Evolutionary conservation across 1,139 yeast genomes (phyloP).

Genomic region (Geotrichum australiense): DNA sequence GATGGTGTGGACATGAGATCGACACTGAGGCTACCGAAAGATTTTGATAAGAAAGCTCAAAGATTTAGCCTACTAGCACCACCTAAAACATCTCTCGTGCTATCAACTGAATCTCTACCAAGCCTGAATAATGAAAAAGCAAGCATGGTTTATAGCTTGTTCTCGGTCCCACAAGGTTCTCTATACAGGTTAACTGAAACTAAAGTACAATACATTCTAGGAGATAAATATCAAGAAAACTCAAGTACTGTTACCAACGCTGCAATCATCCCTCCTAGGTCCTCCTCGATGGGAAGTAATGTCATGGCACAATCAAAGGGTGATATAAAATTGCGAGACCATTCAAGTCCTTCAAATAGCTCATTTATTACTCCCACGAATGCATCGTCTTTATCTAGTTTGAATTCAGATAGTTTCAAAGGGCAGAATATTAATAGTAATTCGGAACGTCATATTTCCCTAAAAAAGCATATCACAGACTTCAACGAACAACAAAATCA

Average conservation of each 20-base stretch:
- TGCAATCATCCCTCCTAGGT: slow-evolving; percentile 3
- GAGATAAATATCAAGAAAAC: slow-evolving; percentile 8
- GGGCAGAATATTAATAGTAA: too few species aligned
- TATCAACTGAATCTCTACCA: background rate
- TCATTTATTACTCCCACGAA: background rate
- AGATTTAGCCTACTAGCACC: slow-evolving; percentile 17
- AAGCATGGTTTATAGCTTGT: slow-evolving; percentile 13
- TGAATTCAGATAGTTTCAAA: too few species aligned
- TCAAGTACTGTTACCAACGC: background rate
- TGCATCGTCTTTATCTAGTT: background rate
- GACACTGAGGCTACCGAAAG: slow-evolving; percentile 11
- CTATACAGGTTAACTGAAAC: slow-evolving; percentile 15
- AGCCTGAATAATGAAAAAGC: background rate
- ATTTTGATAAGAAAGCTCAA: slow-evolving; percentile 11
- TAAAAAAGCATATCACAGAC: too few species aligned
- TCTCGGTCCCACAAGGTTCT: slow-evolving; percentile 18
- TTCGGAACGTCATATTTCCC: too few species aligned
- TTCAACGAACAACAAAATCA: too few species aligned
- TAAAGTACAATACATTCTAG: slow-evolving; percentile 15
- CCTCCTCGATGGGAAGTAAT: slow-evolving; percentile 2
- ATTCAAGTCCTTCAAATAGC: background rate
- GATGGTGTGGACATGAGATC: slow-evolving; percentile 6
- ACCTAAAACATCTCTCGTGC: slow-evolving; percentile 4
- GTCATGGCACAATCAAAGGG: background rate
- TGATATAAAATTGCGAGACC: background rate